Conservation (phyloP, 768 basidiomycete species). For the Tylopilus felleus region DNA sequence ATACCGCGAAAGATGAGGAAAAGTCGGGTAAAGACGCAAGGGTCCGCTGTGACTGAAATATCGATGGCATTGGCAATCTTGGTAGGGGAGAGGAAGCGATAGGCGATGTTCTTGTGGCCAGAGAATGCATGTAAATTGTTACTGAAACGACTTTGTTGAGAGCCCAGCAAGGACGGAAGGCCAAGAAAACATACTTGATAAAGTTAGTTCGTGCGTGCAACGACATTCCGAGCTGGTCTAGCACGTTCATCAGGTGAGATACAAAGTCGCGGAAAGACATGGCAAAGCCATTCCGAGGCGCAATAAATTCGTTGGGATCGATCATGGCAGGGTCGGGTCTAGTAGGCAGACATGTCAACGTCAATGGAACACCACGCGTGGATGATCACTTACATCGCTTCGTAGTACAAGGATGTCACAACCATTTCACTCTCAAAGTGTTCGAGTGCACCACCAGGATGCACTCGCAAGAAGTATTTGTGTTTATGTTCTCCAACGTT, state of each 20-base stretch:
- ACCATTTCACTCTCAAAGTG: slow-evolving; percentile 84
- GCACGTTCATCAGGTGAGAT: slow-evolving; percentile 74
- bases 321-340: slow-evolving; percentile 78
- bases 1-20: slow-evolving; percentile 87
- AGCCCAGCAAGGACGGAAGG: not conserved
- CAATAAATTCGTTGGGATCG: slow-evolving; percentile 75
- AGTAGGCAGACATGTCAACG: slow-evolving; percentile 4
- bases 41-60: slow-evolving; percentile 77
- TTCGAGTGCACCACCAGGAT: slow-evolving; percentile 83
- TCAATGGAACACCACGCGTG: not conserved
- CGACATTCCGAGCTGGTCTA: slow-evolving; percentile 83
- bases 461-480: slow-evolving; percentile 80
- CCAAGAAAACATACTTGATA: slow-evolving; percentile 56
- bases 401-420: slow-evolving; percentile 79
- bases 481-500: slow-evolving; percentile 62
- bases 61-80: slow-evolving; percentile 86
- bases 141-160: slow-evolving; percentile 35
- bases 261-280: slow-evolving; percentile 82
- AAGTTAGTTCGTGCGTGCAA: slow-evolving; percentile 78
- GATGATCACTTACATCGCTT: slow-evolving; percentile 61
- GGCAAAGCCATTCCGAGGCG: slow-evolving; percentile 79
- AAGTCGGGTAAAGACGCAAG: slow-evolving; percentile 77
- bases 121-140: slow-evolving; percentile 74
- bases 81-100: slow-evolving; percentile 78
- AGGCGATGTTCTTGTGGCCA: slow-evolving; percentile 82